Evolutionary conservation across 2,329 filamentous ascomycete genomes (phyloP).

Genomic region (Diplodia corticola): DNA sequence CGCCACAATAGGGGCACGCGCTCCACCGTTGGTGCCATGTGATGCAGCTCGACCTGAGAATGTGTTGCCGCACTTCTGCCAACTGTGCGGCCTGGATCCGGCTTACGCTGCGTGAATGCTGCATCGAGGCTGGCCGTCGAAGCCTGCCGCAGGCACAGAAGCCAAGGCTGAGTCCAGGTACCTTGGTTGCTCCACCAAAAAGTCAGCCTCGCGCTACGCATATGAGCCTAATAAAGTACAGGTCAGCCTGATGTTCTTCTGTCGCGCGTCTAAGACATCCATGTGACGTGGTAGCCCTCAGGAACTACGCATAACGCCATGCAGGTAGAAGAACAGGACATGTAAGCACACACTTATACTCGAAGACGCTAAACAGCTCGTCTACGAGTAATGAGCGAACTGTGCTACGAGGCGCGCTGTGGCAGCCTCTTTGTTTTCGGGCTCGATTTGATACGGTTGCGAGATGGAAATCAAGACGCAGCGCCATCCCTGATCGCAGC

Average conservation of each 20-base stretch:
- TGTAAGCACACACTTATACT: constrained; percentile 22
- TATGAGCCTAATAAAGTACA: neutral
- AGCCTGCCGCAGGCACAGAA: neutral
- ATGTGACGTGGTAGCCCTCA: neutral
- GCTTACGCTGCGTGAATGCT: neutral
- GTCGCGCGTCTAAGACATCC: neutral
- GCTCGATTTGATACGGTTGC: constrained; percentile 15
- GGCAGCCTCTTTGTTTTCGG: constrained; percentile 3
- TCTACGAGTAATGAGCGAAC: constrained; percentile 20
- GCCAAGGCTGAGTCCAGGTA: neutral
- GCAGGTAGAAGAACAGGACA: neutral
- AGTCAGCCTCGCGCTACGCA: neutral
- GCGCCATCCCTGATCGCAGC: constrained; percentile 18
- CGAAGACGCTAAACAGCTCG: neutral
- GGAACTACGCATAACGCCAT: neutral
- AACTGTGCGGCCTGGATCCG: too few species aligned
- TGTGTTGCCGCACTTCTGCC: neutral
- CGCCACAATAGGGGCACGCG: neutral
- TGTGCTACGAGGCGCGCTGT: constrained; percentile 6
- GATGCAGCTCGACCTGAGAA: neutral
- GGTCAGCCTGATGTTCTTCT: neutral
- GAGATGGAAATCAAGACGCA: neutral
- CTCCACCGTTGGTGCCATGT: neutral
- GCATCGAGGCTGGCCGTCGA: neutral
- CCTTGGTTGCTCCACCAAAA: neutral